phyloP scores from a whole-genome alignment of 257 asterid genomes.

The Solanum chmielewskii region DNA sequence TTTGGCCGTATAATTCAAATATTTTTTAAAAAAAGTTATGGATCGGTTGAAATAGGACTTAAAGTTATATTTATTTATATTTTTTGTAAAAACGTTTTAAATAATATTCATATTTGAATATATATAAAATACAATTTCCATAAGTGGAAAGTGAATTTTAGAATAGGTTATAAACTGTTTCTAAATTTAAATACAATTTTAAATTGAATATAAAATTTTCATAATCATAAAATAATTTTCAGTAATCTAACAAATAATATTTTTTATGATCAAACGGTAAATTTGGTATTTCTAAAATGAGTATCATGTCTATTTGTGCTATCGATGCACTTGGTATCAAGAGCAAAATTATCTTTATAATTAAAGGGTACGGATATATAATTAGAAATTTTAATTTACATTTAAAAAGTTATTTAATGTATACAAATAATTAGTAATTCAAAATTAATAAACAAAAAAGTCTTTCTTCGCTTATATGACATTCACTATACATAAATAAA shows the following conservation, averaged over 20 bases:
- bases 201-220: background rate
- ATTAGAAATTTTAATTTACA: background rate
- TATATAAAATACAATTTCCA: background rate
- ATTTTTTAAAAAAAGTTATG: fast-evolving
- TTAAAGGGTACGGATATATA: background rate
- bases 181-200: too few species aligned
- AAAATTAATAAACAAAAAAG: background rate
- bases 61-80: too few species aligned
- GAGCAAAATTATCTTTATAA: background rate
- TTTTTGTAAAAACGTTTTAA: too few species aligned
- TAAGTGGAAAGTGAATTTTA: too few species aligned
- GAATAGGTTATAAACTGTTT: too few species aligned
- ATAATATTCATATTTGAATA: too few species aligned
- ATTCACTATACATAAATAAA: too few species aligned
- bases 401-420: background rate
- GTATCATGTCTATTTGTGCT: background rate
- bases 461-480: background rate
- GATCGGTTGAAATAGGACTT: too few species aligned
- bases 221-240: background rate
- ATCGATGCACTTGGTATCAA: background rate
- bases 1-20: background rate
- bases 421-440: background rate
- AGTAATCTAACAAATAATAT: too few species aligned
- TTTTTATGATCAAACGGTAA: too few species aligned
- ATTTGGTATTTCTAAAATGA: too few species aligned